Base-by-base conservation (phyloP, 331 rosid species). In the Malus hybrid region DNA sequence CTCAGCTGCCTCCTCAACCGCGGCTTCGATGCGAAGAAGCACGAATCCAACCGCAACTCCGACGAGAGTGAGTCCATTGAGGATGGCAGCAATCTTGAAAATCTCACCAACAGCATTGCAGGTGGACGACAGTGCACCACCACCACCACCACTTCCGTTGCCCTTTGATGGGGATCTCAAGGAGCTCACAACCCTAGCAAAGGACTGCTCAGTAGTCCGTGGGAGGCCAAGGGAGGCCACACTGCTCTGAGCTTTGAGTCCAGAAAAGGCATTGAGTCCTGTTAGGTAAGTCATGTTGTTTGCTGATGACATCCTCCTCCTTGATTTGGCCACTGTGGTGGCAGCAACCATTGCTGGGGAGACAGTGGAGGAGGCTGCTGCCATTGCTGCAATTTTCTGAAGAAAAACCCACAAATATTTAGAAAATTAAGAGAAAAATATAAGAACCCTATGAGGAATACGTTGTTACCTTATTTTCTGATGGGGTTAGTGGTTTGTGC, bases 41-140 rank as follows among this genome's bases (percentile, higher is more conserved):
- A 90, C 90, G 28, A 90, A 92, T 20, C 96, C 97, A 9, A 92
- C 92, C 1, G 96, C 97, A 70, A 92, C 93, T 31, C 97, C 96
- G 48, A 88, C 48, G 28, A 92, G 94, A 63, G 81, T 83, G 74
- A 90, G 92, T 0, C 86, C 96, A 82, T 87, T 92, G 60, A 88
- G 80, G 70, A 87, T 84, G 24, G 84, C 91, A 3, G 96, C 97
- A 82, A 90, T 88, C 86, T 73, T 88, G 86, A 92, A 90, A 69
- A 90, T 92, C 89, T 92, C 94, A 76, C 48, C 96, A 31, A 79
- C 91, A 29, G 94, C 96, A 77, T 84, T 85, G 71, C 93, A 90
- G 18, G 86, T 87, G 19, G 97, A 83, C 14, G 90, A 86, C 0
- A 76, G 76, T 5, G 93, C 90, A 3, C 89, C 86, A 6, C 96